Evolutionary conservation across 163 green algal genomes (phyloP).

Genomic region (Volvox carteri): DNA sequence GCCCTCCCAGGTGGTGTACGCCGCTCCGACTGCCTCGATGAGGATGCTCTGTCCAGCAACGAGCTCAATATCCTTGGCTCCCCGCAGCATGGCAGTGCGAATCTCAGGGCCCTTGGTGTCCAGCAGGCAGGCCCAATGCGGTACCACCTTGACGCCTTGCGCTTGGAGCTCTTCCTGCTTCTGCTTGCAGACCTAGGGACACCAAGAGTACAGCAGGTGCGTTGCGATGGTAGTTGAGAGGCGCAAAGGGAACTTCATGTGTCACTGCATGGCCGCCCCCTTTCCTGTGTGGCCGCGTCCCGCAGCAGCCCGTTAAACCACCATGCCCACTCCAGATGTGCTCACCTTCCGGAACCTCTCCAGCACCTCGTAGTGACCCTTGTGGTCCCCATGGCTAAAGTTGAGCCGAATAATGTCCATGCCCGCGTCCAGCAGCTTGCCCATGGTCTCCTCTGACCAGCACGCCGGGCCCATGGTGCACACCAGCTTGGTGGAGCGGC

Average conservation of each 20-base stretch:
- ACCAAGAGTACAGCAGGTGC: too few relatives aligned
- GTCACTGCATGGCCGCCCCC: too few relatives aligned
- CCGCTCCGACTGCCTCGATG: conserved; percentile 76
- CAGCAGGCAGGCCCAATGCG: conserved; percentile 73
- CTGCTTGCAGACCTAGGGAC: conserved; percentile 51
- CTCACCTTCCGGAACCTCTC: conserved; percentile 68
- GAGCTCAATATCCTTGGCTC: conserved; percentile 72
- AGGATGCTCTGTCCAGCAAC: conserved; percentile 72
- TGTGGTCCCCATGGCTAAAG: conserved; percentile 83
- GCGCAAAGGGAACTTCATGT: too few relatives aligned
- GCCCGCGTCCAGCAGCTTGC: conserved; percentile 75
- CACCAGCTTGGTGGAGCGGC: conserved; percentile 61
- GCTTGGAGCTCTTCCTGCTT: conserved; percentile 54
- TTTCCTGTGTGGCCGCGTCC: too few relatives aligned
- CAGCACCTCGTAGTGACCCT: conserved; percentile 75
- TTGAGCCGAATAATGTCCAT: conserved; percentile 84
- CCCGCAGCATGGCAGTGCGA: conserved; percentile 78
- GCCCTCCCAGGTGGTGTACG: conserved; percentile 72
- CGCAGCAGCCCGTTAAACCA: too few relatives aligned
- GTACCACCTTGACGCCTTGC: conserved; percentile 25
- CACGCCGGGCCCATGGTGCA: conserved; percentile 82
- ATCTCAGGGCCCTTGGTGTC: conserved; percentile 88
- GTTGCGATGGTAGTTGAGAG: too few relatives aligned
- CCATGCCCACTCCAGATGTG: too few relatives aligned
- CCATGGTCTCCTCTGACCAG: conserved; percentile 74